Conservation (phyloP, 805 yeast species). For the Candida dendrica region DNA sequence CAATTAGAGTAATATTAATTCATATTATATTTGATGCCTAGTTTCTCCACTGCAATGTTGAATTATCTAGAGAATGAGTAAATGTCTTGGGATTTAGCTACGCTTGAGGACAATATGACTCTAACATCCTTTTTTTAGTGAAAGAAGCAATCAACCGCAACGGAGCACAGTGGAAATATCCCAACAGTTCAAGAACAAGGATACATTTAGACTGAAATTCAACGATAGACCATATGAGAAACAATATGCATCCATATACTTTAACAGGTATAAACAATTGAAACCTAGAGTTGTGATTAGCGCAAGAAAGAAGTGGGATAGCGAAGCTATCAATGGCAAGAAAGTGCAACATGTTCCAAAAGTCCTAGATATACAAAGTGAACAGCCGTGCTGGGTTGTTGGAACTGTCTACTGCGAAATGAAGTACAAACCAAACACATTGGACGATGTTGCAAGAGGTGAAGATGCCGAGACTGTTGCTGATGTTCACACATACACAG, state of each 20-base stretch:
- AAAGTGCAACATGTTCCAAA: slow-evolving; percentile 33
- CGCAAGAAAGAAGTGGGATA: slow-evolving; percentile 52
- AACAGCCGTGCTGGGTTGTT: slow-evolving; percentile 68
- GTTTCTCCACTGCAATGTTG: slow-evolving; percentile 3
- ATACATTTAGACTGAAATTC: slow-evolving; percentile 13
- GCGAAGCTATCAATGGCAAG: slow-evolving; percentile 32
- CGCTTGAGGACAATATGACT: too few species aligned
- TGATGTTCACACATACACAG: slow-evolving; percentile 39
- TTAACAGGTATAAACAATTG: slow-evolving; percentile 40
- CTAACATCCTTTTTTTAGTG: not conserved
- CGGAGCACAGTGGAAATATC: slow-evolving; percentile 5
- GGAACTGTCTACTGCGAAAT: slow-evolving; percentile 85
- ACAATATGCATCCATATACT: slow-evolving; percentile 56
- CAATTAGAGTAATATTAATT: too few species aligned
- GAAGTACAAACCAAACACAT: slow-evolving; percentile 77
- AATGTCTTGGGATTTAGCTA: not conserved
- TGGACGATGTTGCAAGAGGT: slow-evolving; percentile 67
- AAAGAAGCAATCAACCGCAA: slow-evolving; percentile 5
- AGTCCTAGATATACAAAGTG: slow-evolving; percentile 55
- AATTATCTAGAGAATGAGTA: slow-evolving; percentile 6
- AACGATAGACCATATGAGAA: slow-evolving; percentile 37
- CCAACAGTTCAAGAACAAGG: slow-evolving; percentile 7
- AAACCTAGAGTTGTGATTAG: slow-evolving; percentile 38
- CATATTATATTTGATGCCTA: slow-evolving; percentile 1
- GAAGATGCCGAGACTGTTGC: slow-evolving; percentile 33